phyloP scores from a whole-genome alignment of 495 filamentous ascomycete species.

The Chaetomidium leptoderma region DNA sequence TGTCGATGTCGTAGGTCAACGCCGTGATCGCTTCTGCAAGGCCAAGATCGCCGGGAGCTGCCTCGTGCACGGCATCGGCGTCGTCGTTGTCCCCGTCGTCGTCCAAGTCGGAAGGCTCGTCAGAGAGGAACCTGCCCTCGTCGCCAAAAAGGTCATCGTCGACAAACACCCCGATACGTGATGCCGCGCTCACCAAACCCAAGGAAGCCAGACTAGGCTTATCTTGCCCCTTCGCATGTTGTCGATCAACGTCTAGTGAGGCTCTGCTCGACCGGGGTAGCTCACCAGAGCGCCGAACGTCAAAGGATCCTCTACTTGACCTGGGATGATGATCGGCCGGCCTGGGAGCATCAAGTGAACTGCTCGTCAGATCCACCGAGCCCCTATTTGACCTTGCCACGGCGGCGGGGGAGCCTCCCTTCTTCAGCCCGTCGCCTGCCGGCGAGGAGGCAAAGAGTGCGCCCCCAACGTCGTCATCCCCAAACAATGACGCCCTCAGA shows the following conservation, averaged over 20 bases:
- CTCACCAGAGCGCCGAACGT: slow-evolving; percentile 29
- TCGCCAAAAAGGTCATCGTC: slow-evolving; percentile 93
- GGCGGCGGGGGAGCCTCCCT: slow-evolving; percentile 15
- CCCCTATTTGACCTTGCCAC: slow-evolving; percentile 40
- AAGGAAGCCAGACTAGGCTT: slow-evolving; percentile 87
- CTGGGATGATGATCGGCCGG: slow-evolving; percentile 12
- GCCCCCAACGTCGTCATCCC: slow-evolving; percentile 47
- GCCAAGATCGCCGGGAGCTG: slow-evolving; percentile 91
- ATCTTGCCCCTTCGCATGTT: slow-evolving; percentile 49
- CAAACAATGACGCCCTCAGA: slow-evolving; percentile 52
- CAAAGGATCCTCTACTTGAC: slow-evolving; percentile 52
- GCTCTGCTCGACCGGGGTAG: slow-evolving; percentile 41
- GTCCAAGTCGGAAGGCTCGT: slow-evolving; percentile 74
- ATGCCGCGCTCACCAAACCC: slow-evolving; percentile 76
- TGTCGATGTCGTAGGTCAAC: slow-evolving; percentile 83
- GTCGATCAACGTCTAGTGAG: slow-evolving; percentile 51
- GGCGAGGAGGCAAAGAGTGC: slow-evolving; percentile 46
- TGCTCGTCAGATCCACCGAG: slow-evolving; percentile 49
- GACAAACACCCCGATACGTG: slow-evolving; percentile 80
- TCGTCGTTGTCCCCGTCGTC: slow-evolving; percentile 55
- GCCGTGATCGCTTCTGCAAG: slow-evolving; percentile 86
- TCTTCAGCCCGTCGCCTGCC: slow-evolving; percentile 42
- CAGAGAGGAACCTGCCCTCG: slow-evolving; percentile 78
- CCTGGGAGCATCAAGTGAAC: background rate
- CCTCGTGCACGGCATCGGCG: slow-evolving; percentile 87